These are phyloP conservation scores for Chara braunii DNA, from an alignment of 139 green algal genomes.

Conservation along the genomic window DNA sequence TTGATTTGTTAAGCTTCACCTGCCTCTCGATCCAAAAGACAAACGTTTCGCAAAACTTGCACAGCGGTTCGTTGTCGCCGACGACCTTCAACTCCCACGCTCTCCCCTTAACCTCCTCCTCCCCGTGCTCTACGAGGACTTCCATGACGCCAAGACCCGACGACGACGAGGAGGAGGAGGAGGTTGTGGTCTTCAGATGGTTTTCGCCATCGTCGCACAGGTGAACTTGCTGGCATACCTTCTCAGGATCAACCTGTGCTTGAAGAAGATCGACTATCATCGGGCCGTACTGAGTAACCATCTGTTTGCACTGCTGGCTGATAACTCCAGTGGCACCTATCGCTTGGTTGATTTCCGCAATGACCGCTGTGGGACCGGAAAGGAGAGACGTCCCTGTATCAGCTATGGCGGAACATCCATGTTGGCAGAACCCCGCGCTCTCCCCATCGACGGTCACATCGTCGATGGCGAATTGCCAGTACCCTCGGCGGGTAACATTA, in stretches of 20 bases:
- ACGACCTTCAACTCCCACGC: neutral
- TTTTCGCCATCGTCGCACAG: conserved; percentile 43
- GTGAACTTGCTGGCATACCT: conserved; percentile 59
- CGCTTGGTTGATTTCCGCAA: conserved; percentile 47
- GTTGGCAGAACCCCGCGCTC: conserved; percentile 39
- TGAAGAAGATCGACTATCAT: conserved; percentile 25
- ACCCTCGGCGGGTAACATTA: conserved; percentile 68
- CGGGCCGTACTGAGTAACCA: conserved; percentile 52
- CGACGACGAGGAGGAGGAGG: conserved; percentile 4
- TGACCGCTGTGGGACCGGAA: conserved; percentile 59
- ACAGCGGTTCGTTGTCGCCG: conserved; percentile 19
- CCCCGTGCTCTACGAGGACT: neutral
- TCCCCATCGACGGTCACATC: no score
- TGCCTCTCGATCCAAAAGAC: conserved; percentile 37
- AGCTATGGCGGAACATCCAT: conserved; percentile 81
- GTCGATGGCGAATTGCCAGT: no score
- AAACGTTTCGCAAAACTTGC: conserved; percentile 36
- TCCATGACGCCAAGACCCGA: neutral
- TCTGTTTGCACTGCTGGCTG: conserved; percentile 25
- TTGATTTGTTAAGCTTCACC: conserved; percentile 42
- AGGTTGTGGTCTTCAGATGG: conserved; percentile 4
- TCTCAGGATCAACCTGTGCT: conserved; percentile 28
- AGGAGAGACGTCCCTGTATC: conserved; percentile 84
- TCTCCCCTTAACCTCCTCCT: conserved; percentile 5
- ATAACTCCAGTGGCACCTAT: conserved; percentile 37